Evolutionary conservation across 176 grass and related monocot genomes (phyloP).

Genomic region (Otatea glauca): DNA sequence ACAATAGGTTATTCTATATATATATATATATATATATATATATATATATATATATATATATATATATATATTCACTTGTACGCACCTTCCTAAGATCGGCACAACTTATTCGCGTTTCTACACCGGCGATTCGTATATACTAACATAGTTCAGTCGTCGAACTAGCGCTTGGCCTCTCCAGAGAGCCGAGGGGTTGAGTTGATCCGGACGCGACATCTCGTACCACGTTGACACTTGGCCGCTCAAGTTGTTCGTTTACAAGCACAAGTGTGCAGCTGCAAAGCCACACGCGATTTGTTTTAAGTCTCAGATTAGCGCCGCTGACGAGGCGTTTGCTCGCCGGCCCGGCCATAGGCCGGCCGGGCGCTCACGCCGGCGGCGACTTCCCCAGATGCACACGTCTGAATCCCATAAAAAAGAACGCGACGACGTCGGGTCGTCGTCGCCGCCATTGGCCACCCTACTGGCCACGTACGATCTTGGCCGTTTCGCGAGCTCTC

Average conservation of each 20-base stretch:
- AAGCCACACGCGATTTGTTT: not conserved
- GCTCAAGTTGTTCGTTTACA: not conserved
- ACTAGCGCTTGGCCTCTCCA: slow-evolving; percentile 21
- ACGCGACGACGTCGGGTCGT: not conserved
- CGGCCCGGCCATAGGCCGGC: no score
- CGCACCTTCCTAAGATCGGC: no score
- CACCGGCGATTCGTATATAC: no score
- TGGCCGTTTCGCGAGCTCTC: not conserved
- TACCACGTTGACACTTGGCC: slow-evolving; percentile 20
- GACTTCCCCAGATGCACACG: not conserved
- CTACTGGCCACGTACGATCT: no score
- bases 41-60: no score
- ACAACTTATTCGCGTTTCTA: no score
- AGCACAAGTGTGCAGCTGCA: not conserved
- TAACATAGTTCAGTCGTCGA: not conserved
- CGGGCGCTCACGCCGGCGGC: no score
- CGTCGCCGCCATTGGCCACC: not conserved
- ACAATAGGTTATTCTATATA: no score
- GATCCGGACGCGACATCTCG: slow-evolving; percentile 45
- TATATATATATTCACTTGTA: no score
- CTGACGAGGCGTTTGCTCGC: not conserved
- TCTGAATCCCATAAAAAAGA: not conserved
- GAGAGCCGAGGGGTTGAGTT: not conserved
- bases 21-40: no score
- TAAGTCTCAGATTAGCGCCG: not conserved